A percentile compares a stretch with the other conserved stretches of the same genome.
Conservation (phyloP, 495 filamentous ascomycete genomes). For the Podospora fimiseda region DNA sequence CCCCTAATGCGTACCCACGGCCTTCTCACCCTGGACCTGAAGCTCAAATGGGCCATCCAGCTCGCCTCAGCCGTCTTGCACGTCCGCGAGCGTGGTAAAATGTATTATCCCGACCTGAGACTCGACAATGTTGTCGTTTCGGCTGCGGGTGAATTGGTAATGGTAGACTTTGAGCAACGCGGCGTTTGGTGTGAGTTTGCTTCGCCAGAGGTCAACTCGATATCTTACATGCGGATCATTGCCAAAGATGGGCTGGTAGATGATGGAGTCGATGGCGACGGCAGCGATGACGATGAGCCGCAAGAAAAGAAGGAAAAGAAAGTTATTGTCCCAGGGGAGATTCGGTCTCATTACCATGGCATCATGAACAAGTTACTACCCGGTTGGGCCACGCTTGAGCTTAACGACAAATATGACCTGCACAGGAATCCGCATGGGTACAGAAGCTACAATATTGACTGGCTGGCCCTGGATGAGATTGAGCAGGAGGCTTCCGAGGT, state of each 20-base stretch:
- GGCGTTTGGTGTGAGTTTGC: slow-evolving; percentile 47
- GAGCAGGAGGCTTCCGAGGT: slow-evolving; percentile 46
- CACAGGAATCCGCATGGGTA: slow-evolving; percentile 24
- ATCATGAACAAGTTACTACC: slow-evolving; percentile 34
- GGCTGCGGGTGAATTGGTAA: slow-evolving; percentile 31
- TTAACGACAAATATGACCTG: slow-evolving; percentile 24
- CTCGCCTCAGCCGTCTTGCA: slow-evolving; percentile 37
- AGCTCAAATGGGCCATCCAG: slow-evolving; percentile 41
- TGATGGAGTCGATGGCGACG: background rate
- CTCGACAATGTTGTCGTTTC: slow-evolving; percentile 45
- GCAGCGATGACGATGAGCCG: slow-evolving; percentile 14
- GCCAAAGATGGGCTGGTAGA: slow-evolving; percentile 16
- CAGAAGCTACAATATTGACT: slow-evolving; percentile 40
- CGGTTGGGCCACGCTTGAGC: slow-evolving; percentile 30
- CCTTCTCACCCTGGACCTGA: slow-evolving; percentile 27
- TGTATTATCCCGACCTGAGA: slow-evolving; percentile 45
- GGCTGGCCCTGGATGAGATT: slow-evolving; percentile 33
- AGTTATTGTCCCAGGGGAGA: slow-evolving; percentile 21
- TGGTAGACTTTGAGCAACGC: slow-evolving; percentile 50
- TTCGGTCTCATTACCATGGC: slow-evolving; percentile 26
- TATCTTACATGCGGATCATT: slow-evolving; percentile 41
- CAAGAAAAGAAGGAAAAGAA: background rate
- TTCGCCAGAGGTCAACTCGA: slow-evolving; percentile 43
- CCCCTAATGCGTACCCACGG: slow-evolving; percentile 36
- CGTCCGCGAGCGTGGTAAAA: slow-evolving; percentile 27